phyloP scores from a whole-genome alignment of 2,329 filamentous ascomycete genomes.

The Chaetomiaceae sp. region DNA sequence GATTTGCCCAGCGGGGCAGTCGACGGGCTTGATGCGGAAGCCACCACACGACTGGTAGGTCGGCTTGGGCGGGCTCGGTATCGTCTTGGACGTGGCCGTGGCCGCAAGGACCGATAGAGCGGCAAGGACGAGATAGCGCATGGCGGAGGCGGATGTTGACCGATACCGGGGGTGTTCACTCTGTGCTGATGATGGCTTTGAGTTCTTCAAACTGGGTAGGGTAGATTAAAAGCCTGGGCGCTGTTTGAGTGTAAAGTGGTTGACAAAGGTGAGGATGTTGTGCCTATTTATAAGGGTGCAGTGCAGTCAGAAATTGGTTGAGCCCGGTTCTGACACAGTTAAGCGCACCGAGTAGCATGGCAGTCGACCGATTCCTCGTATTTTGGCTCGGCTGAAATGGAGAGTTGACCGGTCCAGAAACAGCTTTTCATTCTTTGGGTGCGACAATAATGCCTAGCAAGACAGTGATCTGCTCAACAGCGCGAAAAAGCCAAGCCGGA shows the following conservation, averaged over 20 bases:
- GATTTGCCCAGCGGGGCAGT: slow-evolving; percentile 18
- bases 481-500: slow-evolving; percentile 13
- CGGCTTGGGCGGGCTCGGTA: slow-evolving; percentile 2
- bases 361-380: slow-evolving; percentile 8
- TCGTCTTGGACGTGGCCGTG: slow-evolving; percentile 8
- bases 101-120: slow-evolving; percentile 10
- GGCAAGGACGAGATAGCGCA: slow-evolving; percentile 11
- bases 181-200: too few relatives aligned
- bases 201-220: too few relatives aligned
- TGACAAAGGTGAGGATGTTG: too few relatives aligned
- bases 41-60: slow-evolving; percentile 25
- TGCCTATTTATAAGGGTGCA: too few relatives aligned
- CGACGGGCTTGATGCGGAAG: slow-evolving; percentile 16
- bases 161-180: too few relatives aligned
- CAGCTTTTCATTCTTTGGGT: neutral
- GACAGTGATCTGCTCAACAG: slow-evolving; percentile 6
- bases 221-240: too few relatives aligned
- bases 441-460: neutral
- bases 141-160: neutral
- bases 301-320: too few relatives aligned
- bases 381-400: slow-evolving; percentile 13
- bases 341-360: neutral
- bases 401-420: neutral
- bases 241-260: neutral
- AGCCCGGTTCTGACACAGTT: too few relatives aligned